Percentiles rank a stretch among this genome's conserved stretches.
Evolutionary conservation across 306 rosid species (phyloP).

Genomic region (Glycine latifolia): DNA sequence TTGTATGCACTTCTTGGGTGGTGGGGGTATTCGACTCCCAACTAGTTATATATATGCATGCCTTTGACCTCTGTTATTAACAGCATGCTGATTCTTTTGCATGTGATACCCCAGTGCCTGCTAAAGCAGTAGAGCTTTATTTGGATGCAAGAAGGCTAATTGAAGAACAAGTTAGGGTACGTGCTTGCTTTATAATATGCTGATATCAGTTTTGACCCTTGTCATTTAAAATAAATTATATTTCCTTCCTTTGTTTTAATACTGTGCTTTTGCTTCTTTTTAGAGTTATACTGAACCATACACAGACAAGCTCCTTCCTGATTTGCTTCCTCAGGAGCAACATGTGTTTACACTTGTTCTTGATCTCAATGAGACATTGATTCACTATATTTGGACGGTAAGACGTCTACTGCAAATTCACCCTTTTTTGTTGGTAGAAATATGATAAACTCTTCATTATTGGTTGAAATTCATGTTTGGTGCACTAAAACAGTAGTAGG

Average conservation of each 20-base stretch:
- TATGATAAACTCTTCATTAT: not conserved
- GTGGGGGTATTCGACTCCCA: not conserved
- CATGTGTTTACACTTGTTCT: slow-evolving; percentile 94
- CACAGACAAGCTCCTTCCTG: slow-evolving; percentile 97
- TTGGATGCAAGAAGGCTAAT: slow-evolving; percentile 78
- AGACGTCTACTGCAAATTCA: slow-evolving; percentile 42
- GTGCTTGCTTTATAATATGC: slow-evolving; percentile 34
- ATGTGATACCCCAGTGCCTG: slow-evolving; percentile 69
- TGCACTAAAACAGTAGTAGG: not conserved
- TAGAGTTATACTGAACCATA: slow-evolving; percentile 92
- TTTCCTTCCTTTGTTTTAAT: slow-evolving; percentile 25
- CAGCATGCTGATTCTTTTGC: slow-evolving; percentile 45
- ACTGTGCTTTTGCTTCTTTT: slow-evolving; percentile 35
- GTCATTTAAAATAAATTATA: not conserved
- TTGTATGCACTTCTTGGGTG: not conserved
- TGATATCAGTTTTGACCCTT: slow-evolving; percentile 30
- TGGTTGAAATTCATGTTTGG: not conserved
- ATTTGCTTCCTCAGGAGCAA: slow-evolving; percentile 82
- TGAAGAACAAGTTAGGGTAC: slow-evolving; percentile 85
- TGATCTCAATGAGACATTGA: slow-evolving; percentile 92
- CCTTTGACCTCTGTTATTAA: slow-evolving; percentile 15
- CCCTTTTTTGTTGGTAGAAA: not conserved
- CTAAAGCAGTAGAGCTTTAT: slow-evolving; percentile 80
- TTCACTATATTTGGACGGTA: slow-evolving; percentile 94
- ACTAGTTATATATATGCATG: slow-evolving; percentile 3